Base-by-base conservation (phyloP, 2,329 filamentous ascomycete species). In the Ilyonectria mors-panacis region DNA sequence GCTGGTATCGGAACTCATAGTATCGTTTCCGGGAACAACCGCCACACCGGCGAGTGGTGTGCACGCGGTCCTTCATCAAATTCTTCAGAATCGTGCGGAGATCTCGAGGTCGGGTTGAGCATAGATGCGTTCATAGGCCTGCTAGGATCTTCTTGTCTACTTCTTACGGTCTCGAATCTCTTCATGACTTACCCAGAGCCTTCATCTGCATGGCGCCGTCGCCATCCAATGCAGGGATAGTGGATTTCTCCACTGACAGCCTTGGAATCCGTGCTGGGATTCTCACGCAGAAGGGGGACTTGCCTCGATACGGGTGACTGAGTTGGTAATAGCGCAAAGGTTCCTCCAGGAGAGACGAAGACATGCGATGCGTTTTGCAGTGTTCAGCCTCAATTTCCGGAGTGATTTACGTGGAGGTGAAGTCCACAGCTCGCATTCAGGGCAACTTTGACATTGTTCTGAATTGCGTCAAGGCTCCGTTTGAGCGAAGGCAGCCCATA, bases 1-100 rank as follows among this genome's bases (percentile, higher is more conserved):
- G 77, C 75, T 26, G 75, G 44, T 78, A 78, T 33, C 76, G 73
- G 23, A 78, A 78, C 63, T 77, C 15, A 76, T 19, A 0, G 74
- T 77, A 28, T 73, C 54, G 55, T 67, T 69, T 3, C 28, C 15
- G 19, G 73, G 70, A 2, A 76, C 59, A 17, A 70, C 76, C 3
- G 77, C 59, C 75, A 58, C 75, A 77, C 12, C 70, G 69, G 9
- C 60, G 65, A 6, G 73, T 76, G 15, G 73, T 75, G 58, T 71
- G 73, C 3, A 69, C 61, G n/a, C 3, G 65, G 56, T 1, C 73
- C 73, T 37, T 72, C 67, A 19, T 75, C 55, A 48, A 73, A 75
- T 75, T 75, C 30, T 67, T 69, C 15, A 76, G 62, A 15, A 59
- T 65, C 15, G 61, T 17, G 10, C 65, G 65, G 3, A 76, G 63